Evolutionary conservation across 257 asterid genomes (phyloP).

Genomic region (Phtheirospermum japonicum): DNA sequence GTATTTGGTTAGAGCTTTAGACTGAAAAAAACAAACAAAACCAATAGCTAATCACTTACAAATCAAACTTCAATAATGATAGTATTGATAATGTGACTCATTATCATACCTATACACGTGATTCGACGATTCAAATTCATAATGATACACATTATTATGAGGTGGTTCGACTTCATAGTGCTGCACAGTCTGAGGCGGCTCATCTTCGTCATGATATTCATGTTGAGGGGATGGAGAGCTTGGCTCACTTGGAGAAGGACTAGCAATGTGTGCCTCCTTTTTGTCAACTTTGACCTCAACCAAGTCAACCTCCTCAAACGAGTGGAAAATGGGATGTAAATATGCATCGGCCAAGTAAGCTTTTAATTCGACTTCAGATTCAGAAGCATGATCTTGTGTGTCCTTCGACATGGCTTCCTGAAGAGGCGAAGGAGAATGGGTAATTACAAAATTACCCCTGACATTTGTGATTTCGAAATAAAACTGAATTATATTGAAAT

Average conservation of each 20-base stretch:
- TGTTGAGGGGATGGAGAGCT: constrained; percentile 53
- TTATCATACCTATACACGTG: constrained; percentile 31
- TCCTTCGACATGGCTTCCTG: constrained; percentile 97
- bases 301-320: constrained; percentile 74
- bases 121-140: constrained; percentile 45
- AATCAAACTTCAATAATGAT: constrained; percentile 40
- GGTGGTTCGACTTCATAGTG: constrained; percentile 52
- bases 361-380: constrained; percentile 51
- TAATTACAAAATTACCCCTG: neutral
- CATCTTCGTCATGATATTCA: constrained; percentile 33
- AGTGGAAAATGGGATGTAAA: constrained; percentile 86
- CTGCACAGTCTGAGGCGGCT: constrained; percentile 40
- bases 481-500: too few species aligned
- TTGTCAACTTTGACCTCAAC: constrained; percentile 59
- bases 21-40: constrained; percentile 18
- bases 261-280: constrained; percentile 30
- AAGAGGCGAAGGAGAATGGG: constrained; percentile 10
- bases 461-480: neutral
- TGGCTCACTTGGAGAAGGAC: constrained; percentile 46
- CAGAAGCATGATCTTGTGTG: constrained; percentile 48
- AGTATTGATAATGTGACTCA: constrained; percentile 45
- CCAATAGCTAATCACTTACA: constrained; percentile 11
- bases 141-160: constrained; percentile 35
- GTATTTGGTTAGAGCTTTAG: constrained; percentile 20
- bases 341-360: constrained; percentile 83